A percentile compares a stretch with the other conserved stretches of the same genome.
phyloP scores from a whole-genome alignment of 345 rosid species.

The Boechera divaricarpa region DNA sequence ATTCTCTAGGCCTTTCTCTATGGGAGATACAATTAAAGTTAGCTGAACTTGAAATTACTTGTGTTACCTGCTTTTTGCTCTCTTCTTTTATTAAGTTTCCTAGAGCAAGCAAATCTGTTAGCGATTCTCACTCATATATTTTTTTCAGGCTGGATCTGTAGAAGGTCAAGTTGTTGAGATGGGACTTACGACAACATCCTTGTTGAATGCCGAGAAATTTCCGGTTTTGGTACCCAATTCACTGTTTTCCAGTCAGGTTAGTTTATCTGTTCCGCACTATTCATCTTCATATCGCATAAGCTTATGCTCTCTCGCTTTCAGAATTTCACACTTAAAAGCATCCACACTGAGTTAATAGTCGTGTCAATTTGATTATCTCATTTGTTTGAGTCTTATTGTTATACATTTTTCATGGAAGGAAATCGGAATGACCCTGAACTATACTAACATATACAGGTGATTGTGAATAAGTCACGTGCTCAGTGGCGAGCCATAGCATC shows the following conservation, averaged over 20 bases:
- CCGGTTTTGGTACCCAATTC: slow-evolving; percentile 93
- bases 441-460: slow-evolving; percentile 56
- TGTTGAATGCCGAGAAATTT: slow-evolving; percentile 80
- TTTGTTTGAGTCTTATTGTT: slow-evolving; percentile 8
- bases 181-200: slow-evolving; percentile 84
- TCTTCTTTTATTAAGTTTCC: not conserved
- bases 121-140: not conserved
- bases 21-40: slow-evolving; percentile 97
- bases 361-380: not conserved
- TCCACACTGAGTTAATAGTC: not conserved
- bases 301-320: not conserved
- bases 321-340: not conserved
- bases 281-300: slow-evolving; percentile 7
- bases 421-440: not conserved
- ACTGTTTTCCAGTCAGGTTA: slow-evolving; percentile 93
- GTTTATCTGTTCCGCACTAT: not conserved
- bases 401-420: slow-evolving; percentile 9
- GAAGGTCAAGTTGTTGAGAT: slow-evolving; percentile 96
- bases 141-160: slow-evolving; percentile 65
- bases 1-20: slow-evolving; percentile 82
- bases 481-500: slow-evolving; percentile 68
- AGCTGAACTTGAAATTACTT: slow-evolving; percentile 30
- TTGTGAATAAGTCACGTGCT: slow-evolving; percentile 91
- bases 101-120: slow-evolving; percentile 9
- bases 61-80: not conserved